Evolutionary conservation across 176 grass and related monocot species (phyloP), one percentile per base, ranked within the genome.

Genomic region (Calamus simplicifolius): DNA sequence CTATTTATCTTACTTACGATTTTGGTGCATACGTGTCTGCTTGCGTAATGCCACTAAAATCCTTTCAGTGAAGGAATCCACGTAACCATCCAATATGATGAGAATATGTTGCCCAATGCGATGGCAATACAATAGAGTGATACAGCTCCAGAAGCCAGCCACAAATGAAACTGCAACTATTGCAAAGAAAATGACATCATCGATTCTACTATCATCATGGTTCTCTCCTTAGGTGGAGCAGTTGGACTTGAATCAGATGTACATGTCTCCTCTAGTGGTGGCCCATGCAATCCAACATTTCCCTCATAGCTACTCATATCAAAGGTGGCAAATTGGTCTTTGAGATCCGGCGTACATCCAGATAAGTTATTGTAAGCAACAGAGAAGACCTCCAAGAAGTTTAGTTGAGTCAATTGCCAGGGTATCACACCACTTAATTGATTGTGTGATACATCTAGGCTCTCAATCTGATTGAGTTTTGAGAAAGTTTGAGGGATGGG

Each of bases 321-420:
- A 49, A 80, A 80, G 1, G 75, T 18, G 19, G 0, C 5, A 5
- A 80, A 74, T 27, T 80, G 63, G 5, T 19, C 55, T 23, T 23
- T 23, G 7, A 23, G 19, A 53, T 16, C 23, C 5, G 65, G 57
- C 68, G 55, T 69, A 21, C 70, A 73, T 25, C 77, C 77, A 0
- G 77, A 63, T 12, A 80, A 50, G n/a, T 80, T 74, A 4, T 80
- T 74, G 25, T 80, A 57, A 0, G 77, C 77, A 16, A 73, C 0
- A 64, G 4, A 23, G 21, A 23, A 23, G 21, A 23, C 21, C 21
- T 23, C 21, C 21, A 23, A 23, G 21, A 23, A 23, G 1, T 23
- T 23, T 23, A 23, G 21, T 23, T 23, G 21, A 23, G 21, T 23
- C 21, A 23, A 23, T 4, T 75, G 54, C 51, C 19, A 13, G 1